A percentile compares a stretch with the other conserved stretches of the same genome.
Conservation (phyloP, 169 alveolate genomes). For the Eimeria maxima region DNA sequence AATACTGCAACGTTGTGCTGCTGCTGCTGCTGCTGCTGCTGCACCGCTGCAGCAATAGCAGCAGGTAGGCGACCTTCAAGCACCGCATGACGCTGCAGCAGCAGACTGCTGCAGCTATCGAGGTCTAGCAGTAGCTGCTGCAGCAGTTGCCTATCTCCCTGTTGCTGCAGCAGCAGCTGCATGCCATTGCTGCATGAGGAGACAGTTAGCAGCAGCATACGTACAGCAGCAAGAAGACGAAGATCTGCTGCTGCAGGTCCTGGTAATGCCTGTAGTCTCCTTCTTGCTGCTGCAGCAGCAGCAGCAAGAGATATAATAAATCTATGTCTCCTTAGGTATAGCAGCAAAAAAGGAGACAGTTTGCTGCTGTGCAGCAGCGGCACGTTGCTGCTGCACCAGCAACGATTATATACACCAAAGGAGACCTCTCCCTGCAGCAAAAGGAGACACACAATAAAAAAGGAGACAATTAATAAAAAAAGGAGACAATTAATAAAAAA, state of each 20-base stretch:
- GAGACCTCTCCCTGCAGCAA: slow-evolving; percentile 17
- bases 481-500: no score
- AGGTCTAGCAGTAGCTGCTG: slow-evolving; percentile 42
- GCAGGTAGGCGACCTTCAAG: slow-evolving; percentile 7
- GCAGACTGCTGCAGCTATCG: slow-evolving; percentile 25
- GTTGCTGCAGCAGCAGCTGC: neutral
- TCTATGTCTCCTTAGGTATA: neutral
- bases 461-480: neutral
- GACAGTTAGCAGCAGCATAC: slow-evolving; percentile 23
- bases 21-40: slow-evolving; percentile 66
- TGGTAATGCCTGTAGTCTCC: slow-evolving; percentile 31
- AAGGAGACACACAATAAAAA: neutral
- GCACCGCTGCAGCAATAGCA: slow-evolving; percentile 57
- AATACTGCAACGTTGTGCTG: neutral
- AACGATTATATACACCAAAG: neutral
- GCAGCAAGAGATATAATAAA: slow-evolving; percentile 12
- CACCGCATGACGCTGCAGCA: slow-evolving; percentile 26
- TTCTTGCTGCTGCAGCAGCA: slow-evolving; percentile 12
- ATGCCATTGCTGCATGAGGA: slow-evolving; percentile 56
- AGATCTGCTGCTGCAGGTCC: slow-evolving; percentile 50
- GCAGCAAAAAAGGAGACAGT: neutral
- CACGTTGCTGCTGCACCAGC: neutral
- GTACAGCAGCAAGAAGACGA: slow-evolving; percentile 56
- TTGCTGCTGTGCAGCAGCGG: slow-evolving; percentile 4
- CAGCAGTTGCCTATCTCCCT: slow-evolving; percentile 21